Evolutionary conservation across 768 basidiomycete species (phyloP).

Genomic region (Lactarius trivialis): DNA sequence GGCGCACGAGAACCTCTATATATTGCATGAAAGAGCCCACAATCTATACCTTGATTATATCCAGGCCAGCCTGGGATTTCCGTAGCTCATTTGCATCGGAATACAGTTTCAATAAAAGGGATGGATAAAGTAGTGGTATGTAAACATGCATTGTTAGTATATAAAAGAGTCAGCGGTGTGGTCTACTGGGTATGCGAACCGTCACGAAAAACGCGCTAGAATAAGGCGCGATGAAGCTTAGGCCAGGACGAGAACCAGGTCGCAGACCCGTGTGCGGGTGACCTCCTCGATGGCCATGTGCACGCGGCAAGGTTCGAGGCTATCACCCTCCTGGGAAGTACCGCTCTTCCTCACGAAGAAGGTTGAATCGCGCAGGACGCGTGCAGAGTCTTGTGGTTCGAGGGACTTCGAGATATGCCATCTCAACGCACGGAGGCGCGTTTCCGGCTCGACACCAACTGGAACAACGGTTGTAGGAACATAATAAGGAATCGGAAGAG

Average conservation of each 20-base stretch:
- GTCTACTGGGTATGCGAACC: background rate
- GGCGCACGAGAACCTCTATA: too few relatives aligned
- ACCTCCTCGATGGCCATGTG: slow-evolving; percentile 17
- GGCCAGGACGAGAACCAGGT: slow-evolving; percentile 11
- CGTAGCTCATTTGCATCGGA: background rate
- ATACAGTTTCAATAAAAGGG: background rate
- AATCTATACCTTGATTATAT: too few relatives aligned
- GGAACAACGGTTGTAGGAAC: too few relatives aligned
- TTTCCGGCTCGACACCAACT: slow-evolving; percentile 15
- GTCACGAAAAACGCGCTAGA: too few relatives aligned
- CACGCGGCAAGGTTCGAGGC: slow-evolving; percentile 10
- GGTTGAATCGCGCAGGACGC: slow-evolving; percentile 11
- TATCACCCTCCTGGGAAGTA: background rate
- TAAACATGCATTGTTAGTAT: background rate
- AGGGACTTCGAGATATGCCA: slow-evolving; percentile 19
- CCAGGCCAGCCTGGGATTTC: too few relatives aligned
- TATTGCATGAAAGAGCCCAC: too few relatives aligned
- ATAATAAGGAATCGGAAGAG: too few relatives aligned
- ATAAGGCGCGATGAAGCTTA: background rate
- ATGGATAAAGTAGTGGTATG: slow-evolving; percentile 3
- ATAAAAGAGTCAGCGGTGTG: background rate
- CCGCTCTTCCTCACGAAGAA: background rate
- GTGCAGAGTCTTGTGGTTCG: slow-evolving; percentile 11
- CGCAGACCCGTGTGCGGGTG: slow-evolving; percentile 4
- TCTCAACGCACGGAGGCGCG: slow-evolving; percentile 17